phyloP scores from a whole-genome alignment of 371 early-diverging fungal genomes.

The Mortierella sp. region DNA sequence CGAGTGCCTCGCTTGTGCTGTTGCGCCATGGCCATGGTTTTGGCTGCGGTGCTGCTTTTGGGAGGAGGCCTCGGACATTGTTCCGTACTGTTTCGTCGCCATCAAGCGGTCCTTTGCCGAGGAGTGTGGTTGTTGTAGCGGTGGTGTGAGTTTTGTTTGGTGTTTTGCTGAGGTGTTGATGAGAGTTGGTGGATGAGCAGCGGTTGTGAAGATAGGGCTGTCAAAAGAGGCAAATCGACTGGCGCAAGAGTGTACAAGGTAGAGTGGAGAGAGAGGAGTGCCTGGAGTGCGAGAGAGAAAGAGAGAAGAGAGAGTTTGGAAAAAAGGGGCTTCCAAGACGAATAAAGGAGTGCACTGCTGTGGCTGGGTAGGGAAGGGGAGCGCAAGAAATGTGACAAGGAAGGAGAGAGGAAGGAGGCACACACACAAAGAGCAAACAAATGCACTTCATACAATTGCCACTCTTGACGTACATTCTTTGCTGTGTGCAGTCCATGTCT shows the following conservation, averaged over 20 bases:
- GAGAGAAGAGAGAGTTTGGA: background rate
- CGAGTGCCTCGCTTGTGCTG: conserved; percentile 20
- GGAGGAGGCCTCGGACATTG: conserved; percentile 45
- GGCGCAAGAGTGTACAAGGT: background rate
- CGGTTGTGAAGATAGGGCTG: no score
- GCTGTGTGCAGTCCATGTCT: no score
- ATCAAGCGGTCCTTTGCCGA: conserved; percentile 26
- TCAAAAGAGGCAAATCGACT: no score
- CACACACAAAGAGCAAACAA: no score
- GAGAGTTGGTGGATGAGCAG: background rate
- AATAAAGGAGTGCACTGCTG: background rate
- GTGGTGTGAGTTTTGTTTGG: background rate
- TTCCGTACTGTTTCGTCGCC: conserved; percentile 51
- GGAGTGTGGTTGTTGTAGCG: background rate
- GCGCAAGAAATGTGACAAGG: background rate
- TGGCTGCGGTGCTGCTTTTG: conserved; percentile 1
- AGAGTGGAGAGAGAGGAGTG: background rate
- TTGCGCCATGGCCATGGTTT: background rate
- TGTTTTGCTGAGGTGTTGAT: background rate
- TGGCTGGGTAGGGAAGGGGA: background rate
- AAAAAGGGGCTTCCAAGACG: background rate
- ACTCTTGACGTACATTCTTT: no score
- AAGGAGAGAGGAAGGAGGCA: background rate
- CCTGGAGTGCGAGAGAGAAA: background rate
- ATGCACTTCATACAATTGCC: no score